Conservation (phyloP, 805 yeast species). For the Saccharomycopsis sp. region DNA sequence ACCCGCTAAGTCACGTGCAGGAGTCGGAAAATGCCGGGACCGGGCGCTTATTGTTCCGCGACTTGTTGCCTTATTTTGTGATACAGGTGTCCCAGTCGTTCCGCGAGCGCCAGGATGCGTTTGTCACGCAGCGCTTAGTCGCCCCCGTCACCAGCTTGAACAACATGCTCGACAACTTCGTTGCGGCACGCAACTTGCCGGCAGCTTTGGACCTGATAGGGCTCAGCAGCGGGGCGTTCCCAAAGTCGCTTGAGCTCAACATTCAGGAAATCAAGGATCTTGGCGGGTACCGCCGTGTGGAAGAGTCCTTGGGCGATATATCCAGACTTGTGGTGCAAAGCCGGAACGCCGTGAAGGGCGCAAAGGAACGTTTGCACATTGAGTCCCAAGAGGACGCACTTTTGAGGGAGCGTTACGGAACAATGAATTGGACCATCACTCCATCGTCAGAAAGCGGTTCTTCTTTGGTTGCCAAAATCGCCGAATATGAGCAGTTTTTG, state of each 20-base stretch:
- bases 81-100: conserved; percentile 63
- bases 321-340: conserved; percentile 36
- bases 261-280: conserved; percentile 43
- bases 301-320: conserved; percentile 40
- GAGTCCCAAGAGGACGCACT: conserved; percentile 53
- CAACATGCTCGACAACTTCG: conserved; percentile 35
- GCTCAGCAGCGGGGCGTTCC: conserved; percentile 46
- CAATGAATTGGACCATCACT: conserved; percentile 46
- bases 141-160: conserved; percentile 45
- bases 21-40: conserved; percentile 9
- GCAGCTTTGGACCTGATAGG: conserved; percentile 56
- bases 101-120: conserved; percentile 55
- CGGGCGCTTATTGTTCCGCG: conserved; percentile 41
- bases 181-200: conserved; percentile 49
- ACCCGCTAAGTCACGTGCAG: conserved; percentile 24
- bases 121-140: conserved; percentile 38
- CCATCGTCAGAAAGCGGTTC: conserved; percentile 40
- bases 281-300: conserved; percentile 46
- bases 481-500: conserved; percentile 38
- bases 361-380: conserved; percentile 37
- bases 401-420: conserved; percentile 46
- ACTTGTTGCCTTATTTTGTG: conserved; percentile 58
- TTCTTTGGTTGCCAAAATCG: conserved; percentile 34
- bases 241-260: conserved; percentile 49
- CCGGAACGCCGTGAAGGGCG: conserved; percentile 37